These are phyloP conservation scores for Microcyclospora tardicrescens DNA, from an alignment of 2,329 filamentous ascomycete species.

Conservation along the genomic window DNA sequence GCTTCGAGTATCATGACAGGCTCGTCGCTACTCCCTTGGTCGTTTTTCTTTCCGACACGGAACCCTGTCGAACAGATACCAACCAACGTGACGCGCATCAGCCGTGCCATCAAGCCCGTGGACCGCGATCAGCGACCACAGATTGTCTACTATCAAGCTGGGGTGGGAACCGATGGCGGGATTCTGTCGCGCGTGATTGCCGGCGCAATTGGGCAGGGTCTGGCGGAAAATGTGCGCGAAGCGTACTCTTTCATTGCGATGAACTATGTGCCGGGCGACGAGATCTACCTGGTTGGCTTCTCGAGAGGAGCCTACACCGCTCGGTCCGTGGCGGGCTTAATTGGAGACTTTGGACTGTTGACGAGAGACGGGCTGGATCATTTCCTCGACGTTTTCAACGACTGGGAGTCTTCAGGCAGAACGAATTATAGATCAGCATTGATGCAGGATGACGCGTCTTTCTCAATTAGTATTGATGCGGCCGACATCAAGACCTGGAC, in stretches of 20 bases:
- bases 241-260: conserved; percentile 48
- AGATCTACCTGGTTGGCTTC: conserved; percentile 32
- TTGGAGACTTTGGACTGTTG: conserved; percentile 29
- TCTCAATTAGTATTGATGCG: too few relatives aligned
- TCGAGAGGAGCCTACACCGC: conserved; percentile 31
- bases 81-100: conserved; percentile 38
- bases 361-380: conserved; percentile 16
- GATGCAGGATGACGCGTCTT: background rate
- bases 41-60: too few relatives aligned
- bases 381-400: conserved; percentile 17
- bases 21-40: too few relatives aligned
- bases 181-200: conserved; percentile 9
- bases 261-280: conserved; percentile 38
- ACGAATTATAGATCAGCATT: conserved; percentile 3
- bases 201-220: conserved; percentile 15
- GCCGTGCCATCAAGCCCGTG: conserved; percentile 36
- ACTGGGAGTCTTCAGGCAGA: conserved; percentile 17
- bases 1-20: too few relatives aligned
- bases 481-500: too few relatives aligned
- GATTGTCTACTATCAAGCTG: conserved; percentile 19
- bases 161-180: conserved; percentile 12
- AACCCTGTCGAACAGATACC: conserved; percentile 17
- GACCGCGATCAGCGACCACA: conserved; percentile 5
- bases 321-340: conserved; percentile 27
- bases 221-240: conserved; percentile 39